phyloP scores from a whole-genome alignment of 495 filamentous ascomycete genomes.

The Umbilicaria muhlenbergii region DNA sequence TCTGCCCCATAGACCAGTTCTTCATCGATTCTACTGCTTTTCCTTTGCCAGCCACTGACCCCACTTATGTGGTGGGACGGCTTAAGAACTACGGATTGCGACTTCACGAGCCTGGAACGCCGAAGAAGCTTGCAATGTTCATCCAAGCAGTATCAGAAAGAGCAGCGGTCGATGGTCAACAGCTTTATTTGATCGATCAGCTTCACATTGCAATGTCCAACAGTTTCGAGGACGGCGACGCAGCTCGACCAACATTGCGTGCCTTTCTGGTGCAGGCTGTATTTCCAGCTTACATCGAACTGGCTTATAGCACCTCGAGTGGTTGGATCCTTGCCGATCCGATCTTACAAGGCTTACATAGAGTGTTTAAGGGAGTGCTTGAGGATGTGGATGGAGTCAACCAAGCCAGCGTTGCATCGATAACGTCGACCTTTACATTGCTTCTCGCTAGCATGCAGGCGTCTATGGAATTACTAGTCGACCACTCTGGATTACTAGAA shows the following conservation, averaged over 20 bases:
- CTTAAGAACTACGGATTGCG: slow-evolving; percentile 49
- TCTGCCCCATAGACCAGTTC: slow-evolving; percentile 46
- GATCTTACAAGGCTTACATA: slow-evolving; percentile 32
- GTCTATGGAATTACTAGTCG: slow-evolving; percentile 20
- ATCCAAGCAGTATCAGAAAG: slow-evolving; percentile 48
- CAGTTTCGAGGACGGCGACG: slow-evolving; percentile 29
- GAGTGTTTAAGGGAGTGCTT: slow-evolving; percentile 30
- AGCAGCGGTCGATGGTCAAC: slow-evolving; percentile 45
- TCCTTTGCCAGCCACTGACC: slow-evolving; percentile 48
- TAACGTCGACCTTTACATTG: slow-evolving; percentile 26
- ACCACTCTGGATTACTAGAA: slow-evolving; percentile 19
- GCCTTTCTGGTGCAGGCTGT: slow-evolving; percentile 40
- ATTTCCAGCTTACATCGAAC: slow-evolving; percentile 49
- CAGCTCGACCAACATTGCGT: slow-evolving; percentile 34
- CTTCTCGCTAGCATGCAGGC: slow-evolving; percentile 27
- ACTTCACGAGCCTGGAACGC: slow-evolving; percentile 31
- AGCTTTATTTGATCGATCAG: slow-evolving; percentile 41
- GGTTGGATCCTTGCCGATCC: slow-evolving; percentile 46
- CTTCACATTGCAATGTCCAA: slow-evolving; percentile 38
- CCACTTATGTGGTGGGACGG: slow-evolving; percentile 51
- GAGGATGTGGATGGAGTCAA: slow-evolving; percentile 33
- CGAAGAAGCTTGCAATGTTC: slow-evolving; percentile 44
- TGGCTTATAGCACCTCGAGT: slow-evolving; percentile 28
- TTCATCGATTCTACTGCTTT: slow-evolving; percentile 53
- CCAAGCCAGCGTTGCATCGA: slow-evolving; percentile 23